Base-by-base conservation (phyloP, 2,329 filamentous ascomycete species). In the Xylariaceae sp. region DNA sequence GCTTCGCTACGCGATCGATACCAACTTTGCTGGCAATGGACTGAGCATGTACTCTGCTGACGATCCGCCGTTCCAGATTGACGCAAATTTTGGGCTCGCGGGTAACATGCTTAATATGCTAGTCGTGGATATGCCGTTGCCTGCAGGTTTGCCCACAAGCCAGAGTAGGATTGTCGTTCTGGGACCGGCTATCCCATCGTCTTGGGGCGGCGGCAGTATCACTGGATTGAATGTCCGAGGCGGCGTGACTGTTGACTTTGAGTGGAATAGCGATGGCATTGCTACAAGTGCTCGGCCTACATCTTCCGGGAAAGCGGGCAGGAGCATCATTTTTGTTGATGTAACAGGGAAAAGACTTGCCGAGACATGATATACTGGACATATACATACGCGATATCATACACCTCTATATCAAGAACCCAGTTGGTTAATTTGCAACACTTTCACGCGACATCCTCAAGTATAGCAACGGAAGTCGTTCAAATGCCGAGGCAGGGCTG, bases 11-110 rank as follows among this genome's bases (percentile, higher is more conserved):
- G 69, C 75, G 1, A 69, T 79, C 14, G 61, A 68, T 19, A 59
- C 67, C 29, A 80, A 80, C 51, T 72, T 77, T 20, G 76, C 67
- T 0, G 60, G 45, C 0, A 80, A 79, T 52, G 69, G 70, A 2
- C 60, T 80, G 22, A 72, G 67, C 34, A 76, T 79, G 69, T 80
- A 80, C 54, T 61, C 52, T 7, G 74, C 65, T 0, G 56, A 62
- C 8, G 59, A 66, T 5, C 59, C 62, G 37, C 75, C 77, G 1
- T 80, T 80, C 51, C 77, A 81, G 62, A 79, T 80, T 45, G 77
- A 81, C 56, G 78, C 76, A 6, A 81, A 81, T 55, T 80, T 77
- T 49, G 77, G 76, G 1, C 59, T 71, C 19, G 66, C 65, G 3
- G 77, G 74, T 0, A 74, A 73, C 0, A 65, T 77, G 41, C 48